Evolutionary conservation across 208 protist species (phyloP), one percentile per base, ranked within the genome.

Genomic region (Crithidia thermophila): DNA sequence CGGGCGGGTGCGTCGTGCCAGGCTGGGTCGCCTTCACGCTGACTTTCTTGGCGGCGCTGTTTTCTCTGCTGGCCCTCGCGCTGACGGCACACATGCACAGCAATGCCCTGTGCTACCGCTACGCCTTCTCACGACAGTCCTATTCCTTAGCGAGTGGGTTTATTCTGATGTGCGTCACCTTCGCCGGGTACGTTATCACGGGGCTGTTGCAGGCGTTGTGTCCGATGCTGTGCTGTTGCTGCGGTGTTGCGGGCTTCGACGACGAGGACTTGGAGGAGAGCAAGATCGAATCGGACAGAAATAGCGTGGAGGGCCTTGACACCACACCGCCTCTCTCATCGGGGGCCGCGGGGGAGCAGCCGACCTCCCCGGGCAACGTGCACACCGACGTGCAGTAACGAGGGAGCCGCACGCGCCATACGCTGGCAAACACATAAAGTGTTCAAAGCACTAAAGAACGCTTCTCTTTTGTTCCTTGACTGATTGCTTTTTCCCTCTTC

Each of bases 11-110:
- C n/a, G 6, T 42, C 31, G 33, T 42, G 4, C 51, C 51, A 11
- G 51, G 51, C 33, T 57, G 51, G 51, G 31, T 57, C 8, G 51
- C 51, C n/a, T 57, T 57, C 25, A 25, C 51, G 8, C 51, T 57
- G 31, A 57, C 33, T 11, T 13, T 31, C 23, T n/a, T 25, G n/a
- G 51, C 51, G 9, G 28, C 51, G 2, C 16, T 57, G 18, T 57
- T n/a, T 9, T n/a, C 14, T 3, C 33, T 57, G 9, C 9, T 42
- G 6, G 51, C 51, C 23, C 23, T 57, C 14, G 51, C 51, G 14
- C 33, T 57, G 8, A 28, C n/a, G 28, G 51, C 33, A 0, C 51
- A 57, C 31, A 57, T 57, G 51, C 51, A 33, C n/a, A 31, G 13
- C 51, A 57, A 57, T n/a, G 25, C 51, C 18, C 6, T 57, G 3